Conservation (phyloP, 495 filamentous ascomycete species). For the Ascodesmis nigricans region DNA sequence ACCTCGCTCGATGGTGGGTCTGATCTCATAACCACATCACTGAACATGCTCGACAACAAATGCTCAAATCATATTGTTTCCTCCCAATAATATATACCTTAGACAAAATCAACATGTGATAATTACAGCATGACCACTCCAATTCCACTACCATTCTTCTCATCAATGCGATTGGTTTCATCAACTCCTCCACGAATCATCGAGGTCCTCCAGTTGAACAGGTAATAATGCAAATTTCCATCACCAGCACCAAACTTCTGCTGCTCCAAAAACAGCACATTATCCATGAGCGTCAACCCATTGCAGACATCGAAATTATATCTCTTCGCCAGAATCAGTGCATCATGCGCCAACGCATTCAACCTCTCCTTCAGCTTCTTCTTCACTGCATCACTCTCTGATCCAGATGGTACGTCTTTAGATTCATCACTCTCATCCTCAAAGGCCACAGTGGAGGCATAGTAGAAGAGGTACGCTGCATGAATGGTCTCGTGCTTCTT, state of each 20-base stretch:
- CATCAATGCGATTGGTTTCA: constrained; percentile 48
- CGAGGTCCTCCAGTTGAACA: constrained; percentile 84
- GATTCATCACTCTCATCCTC: constrained; percentile 16
- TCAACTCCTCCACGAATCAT: constrained; percentile 68
- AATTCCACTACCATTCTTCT: constrained; percentile 56
- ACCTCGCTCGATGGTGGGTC: too few relatives aligned
- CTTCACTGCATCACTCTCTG: constrained; percentile 25
- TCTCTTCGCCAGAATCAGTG: constrained; percentile 68
- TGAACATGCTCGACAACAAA: too few relatives aligned
- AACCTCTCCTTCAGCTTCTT: constrained; percentile 46
- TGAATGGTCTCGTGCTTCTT: constrained; percentile 52
- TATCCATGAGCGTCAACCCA: constrained; percentile 77
- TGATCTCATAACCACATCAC: too few relatives aligned
- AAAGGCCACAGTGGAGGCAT: constrained; percentile 69
- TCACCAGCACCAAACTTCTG: constrained; percentile 89
- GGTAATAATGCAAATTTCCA: constrained; percentile 82
- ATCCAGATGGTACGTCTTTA: too few relatives aligned
- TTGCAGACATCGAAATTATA: constrained; percentile 91
- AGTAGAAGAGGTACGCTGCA: constrained; percentile 92
- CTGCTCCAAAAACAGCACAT: constrained; percentile 71
- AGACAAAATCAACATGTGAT: not conserved
- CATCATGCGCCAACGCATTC: constrained; percentile 58
- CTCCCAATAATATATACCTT: not conserved
- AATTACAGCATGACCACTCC: constrained; percentile 63
- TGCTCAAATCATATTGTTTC: not conserved